Evolutionary conservation across 2,329 filamentous ascomycete species (phyloP).

Genomic region (Calonectria hawksworthii): DNA sequence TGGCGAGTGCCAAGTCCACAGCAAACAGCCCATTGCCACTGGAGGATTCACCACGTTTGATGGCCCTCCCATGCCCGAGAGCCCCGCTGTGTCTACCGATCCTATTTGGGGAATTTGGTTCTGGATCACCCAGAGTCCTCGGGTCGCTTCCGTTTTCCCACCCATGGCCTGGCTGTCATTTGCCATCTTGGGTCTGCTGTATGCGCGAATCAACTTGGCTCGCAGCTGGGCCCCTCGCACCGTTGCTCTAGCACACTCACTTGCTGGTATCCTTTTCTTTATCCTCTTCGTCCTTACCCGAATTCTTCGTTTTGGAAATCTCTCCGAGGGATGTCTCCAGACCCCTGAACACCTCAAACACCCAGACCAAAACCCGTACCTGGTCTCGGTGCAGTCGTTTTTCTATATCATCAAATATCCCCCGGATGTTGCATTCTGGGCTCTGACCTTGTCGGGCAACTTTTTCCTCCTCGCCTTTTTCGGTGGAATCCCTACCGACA

Average conservation of each 20-base stretch:
- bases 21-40: not conserved
- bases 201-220: conserved; percentile 55
- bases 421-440: conserved; percentile 61
- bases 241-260: conserved; percentile 46
- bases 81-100: conserved; percentile 35
- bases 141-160: conserved; percentile 57
- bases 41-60: not conserved
- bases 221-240: conserved; percentile 48
- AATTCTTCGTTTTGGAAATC: conserved; percentile 58
- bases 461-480: conserved; percentile 57
- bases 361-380: conserved; percentile 55
- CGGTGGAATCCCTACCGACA: conserved; percentile 47
- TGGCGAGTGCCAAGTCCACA: conserved; percentile 52
- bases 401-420: conserved; percentile 64
- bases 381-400: conserved; percentile 57
- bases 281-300: conserved; percentile 58
- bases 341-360: conserved; percentile 53
- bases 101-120: conserved; percentile 58
- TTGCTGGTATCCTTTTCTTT: conserved; percentile 48
- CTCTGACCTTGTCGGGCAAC: conserved; percentile 56
- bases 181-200: conserved; percentile 59
- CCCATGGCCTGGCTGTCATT: conserved; percentile 63
- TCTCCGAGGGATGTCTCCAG: conserved; percentile 58
- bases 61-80: not conserved
- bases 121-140: conserved; percentile 47